Conservation (phyloP, 2,329 filamentous ascomycete species). For the Paecilomyces sp. region DNA sequence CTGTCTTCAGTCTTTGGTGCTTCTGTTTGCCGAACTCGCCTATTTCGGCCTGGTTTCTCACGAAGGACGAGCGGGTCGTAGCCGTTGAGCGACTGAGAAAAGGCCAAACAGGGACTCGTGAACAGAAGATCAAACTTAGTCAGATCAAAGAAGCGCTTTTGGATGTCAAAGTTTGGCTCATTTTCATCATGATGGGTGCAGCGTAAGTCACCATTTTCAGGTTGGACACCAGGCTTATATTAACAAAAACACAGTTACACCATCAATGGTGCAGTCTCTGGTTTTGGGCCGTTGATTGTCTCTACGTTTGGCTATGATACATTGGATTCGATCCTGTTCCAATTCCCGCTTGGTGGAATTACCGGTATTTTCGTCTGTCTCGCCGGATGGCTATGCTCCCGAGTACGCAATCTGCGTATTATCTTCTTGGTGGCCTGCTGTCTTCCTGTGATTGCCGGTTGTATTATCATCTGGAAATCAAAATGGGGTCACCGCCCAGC, state of each 20-base stretch:
- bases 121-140: slow-evolving; percentile 51
- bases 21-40: slow-evolving; percentile 61
- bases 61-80: slow-evolving; percentile 53
- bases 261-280: slow-evolving; percentile 63
- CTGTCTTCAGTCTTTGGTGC: slow-evolving; percentile 58
- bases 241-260: slow-evolving; percentile 45
- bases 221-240: not conserved
- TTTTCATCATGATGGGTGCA: slow-evolving; percentile 62
- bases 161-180: slow-evolving; percentile 58
- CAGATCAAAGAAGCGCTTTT: slow-evolving; percentile 54
- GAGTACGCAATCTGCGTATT: slow-evolving; percentile 57
- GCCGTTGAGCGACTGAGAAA: slow-evolving; percentile 57
- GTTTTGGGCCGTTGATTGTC: slow-evolving; percentile 66
- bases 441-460: slow-evolving; percentile 67
- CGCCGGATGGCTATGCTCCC: slow-evolving; percentile 57
- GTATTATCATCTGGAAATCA: slow-evolving; percentile 66
- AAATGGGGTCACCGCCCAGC: slow-evolving; percentile 57
- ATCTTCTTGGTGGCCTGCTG: slow-evolving; percentile 59
- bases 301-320: slow-evolving; percentile 62
- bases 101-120: slow-evolving; percentile 58
- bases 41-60: slow-evolving; percentile 62
- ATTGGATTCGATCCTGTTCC: slow-evolving; percentile 61
- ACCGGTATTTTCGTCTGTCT: slow-evolving; percentile 60
- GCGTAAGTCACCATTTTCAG: slow-evolving; percentile 33
- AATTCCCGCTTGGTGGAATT: slow-evolving; percentile 67